These are phyloP conservation scores for Rhododendron williamsianum DNA, from an alignment of 148 eudicot genomes.

Conservation along the genomic window DNA sequence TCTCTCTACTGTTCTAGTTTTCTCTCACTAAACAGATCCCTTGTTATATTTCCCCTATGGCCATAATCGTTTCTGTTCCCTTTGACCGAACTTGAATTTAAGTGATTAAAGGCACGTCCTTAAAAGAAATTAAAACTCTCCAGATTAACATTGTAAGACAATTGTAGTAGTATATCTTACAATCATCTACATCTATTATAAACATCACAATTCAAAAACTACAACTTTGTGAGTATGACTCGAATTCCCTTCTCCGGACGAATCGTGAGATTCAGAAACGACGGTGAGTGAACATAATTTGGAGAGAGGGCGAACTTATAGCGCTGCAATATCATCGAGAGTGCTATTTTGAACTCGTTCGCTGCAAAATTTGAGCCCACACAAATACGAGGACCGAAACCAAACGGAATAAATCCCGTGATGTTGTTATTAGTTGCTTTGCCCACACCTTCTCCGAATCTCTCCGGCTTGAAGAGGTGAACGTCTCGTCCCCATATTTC, in stretches of 20 bases:
- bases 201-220: not conserved
- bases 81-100: no score
- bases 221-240: not conserved
- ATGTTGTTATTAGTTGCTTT: slow-evolving; percentile 1
- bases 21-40: not conserved
- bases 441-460: slow-evolving; percentile 11
- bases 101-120: no score
- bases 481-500: slow-evolving; percentile 11
- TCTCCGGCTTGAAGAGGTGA: slow-evolving; percentile 9
- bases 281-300: not conserved
- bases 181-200: not conserved
- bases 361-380: slow-evolving; percentile 6
- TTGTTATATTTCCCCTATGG: not conserved
- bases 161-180: not conserved
- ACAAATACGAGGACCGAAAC: not conserved
- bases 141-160: no score
- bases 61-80: no score
- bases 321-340: slow-evolving; percentile 6
- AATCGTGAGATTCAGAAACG: not conserved
- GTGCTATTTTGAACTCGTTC: not conserved
- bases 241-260: slow-evolving; percentile 1
- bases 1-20: no score
- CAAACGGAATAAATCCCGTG: not conserved
- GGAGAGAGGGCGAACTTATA: slow-evolving; percentile 9
- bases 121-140: no score